phyloP scores from a whole-genome alignment of 1,284 basidiomycete genomes.

The Irpex sp. region DNA sequence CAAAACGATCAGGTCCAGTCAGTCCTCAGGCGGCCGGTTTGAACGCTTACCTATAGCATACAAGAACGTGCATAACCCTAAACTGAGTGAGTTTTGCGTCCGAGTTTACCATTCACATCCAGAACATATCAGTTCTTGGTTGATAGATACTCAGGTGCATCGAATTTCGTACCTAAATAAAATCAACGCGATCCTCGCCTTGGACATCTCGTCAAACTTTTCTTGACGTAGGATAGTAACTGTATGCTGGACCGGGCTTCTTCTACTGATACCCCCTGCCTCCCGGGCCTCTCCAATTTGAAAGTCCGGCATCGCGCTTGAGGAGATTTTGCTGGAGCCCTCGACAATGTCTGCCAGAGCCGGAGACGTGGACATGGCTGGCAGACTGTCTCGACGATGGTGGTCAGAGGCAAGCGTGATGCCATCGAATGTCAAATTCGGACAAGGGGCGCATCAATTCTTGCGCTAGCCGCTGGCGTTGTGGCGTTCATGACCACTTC shows the following conservation, averaged over 20 bases:
- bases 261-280: not conserved
- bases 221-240: slow-evolving; percentile 4
- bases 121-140: not conserved
- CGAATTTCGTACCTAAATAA: slow-evolving; percentile 13
- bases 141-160: not conserved
- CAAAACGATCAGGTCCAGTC: not conserved
- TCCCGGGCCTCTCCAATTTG: not conserved
- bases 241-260: not conserved
- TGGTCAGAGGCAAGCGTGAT: too few relatives aligned
- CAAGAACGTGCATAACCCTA: slow-evolving; percentile 26
- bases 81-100: slow-evolving; percentile 12
- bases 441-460: too few relatives aligned
- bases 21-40: not conserved
- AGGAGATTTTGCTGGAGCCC: not conserved
- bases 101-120: not conserved
- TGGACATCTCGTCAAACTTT: slow-evolving; percentile 20
- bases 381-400: too few relatives aligned
- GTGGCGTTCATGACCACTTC: too few relatives aligned
- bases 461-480: too few relatives aligned
- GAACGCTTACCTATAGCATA: slow-evolving; percentile 27
- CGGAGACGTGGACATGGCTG: not conserved
- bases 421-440: too few relatives aligned
- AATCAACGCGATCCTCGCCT: slow-evolving; percentile 13
- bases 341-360: not conserved
- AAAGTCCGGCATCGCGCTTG: not conserved